phyloP scores from a whole-genome alignment of 2,329 filamentous ascomycete genomes.

The Scedosporium dehoogii region DNA sequence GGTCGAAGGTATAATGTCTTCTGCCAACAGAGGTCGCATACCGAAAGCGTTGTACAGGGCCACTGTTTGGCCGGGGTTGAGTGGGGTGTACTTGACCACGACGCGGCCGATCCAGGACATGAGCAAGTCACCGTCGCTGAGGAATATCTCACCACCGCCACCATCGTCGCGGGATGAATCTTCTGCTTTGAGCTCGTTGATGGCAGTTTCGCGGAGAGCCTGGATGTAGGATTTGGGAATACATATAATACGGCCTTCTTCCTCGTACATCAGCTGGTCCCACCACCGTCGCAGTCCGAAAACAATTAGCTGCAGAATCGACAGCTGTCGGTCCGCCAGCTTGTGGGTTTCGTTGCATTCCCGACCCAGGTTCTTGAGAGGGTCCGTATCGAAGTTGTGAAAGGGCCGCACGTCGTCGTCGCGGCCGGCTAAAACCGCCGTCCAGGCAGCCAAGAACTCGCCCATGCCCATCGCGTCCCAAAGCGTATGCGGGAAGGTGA shows the following conservation, averaged over 20 bases:
- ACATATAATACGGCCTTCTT: constrained; percentile 20
- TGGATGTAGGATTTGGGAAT: constrained; percentile 23
- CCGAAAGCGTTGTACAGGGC: constrained; percentile 17
- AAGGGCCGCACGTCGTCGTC: constrained; percentile 29
- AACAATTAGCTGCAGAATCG: constrained; percentile 17
- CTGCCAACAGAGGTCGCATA: constrained; percentile 12
- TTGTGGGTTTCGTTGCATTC: neutral
- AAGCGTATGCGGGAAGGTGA: constrained; percentile 36
- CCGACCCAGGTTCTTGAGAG: neutral
- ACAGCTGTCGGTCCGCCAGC: constrained; percentile 15
- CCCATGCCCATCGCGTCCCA: constrained; percentile 34
- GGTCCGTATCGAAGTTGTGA: constrained; percentile 2
- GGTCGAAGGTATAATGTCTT: neutral
- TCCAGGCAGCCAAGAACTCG: constrained; percentile 35
- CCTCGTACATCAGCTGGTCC: neutral
- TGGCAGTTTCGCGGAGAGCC: constrained; percentile 19
- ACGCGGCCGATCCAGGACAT: constrained; percentile 26
- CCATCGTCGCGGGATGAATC: neutral
- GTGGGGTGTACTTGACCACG: constrained; percentile 13
- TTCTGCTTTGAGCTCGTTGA: constrained; percentile 4
- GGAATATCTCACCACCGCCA: constrained; percentile 22
- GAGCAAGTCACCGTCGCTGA: constrained; percentile 37
- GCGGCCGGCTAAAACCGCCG: constrained; percentile 29
- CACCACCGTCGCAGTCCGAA: constrained; percentile 21
- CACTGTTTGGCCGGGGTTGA: constrained; percentile 15